Percentiles rank a stretch among this genome's conserved stretches.
phyloP scores from a whole-genome alignment of 768 basidiomycete genomes.

The Rhodotorula graminis region DNA sequence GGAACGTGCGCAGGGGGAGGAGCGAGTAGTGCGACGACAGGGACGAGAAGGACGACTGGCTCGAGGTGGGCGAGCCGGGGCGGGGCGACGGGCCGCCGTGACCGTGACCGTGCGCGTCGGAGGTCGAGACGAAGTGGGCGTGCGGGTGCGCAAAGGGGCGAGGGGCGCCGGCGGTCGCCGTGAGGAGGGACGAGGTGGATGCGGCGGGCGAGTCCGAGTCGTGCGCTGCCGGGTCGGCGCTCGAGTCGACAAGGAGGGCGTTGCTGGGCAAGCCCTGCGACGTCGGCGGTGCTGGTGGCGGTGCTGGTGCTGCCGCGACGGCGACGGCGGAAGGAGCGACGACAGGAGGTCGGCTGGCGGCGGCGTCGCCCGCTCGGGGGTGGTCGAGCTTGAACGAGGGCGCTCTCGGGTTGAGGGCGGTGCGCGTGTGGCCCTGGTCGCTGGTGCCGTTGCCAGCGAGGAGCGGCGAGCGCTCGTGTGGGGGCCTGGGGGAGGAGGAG shows the following conservation, averaged over 20 bases:
- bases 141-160: neutral
- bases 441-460: neutral
- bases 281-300: too few species aligned
- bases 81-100: neutral
- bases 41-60: neutral
- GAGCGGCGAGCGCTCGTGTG: neutral
- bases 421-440: neutral
- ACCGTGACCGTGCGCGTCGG: too few species aligned
- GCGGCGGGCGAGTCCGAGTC: neutral
- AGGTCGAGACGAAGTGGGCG: neutral
- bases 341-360: neutral
- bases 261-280: neutral
- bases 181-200: constrained; percentile 13
- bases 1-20: constrained; percentile 25
- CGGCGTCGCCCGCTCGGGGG: too few species aligned
- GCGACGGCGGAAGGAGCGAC: neutral
- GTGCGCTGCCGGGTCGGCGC: too few species aligned
- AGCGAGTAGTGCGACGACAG: constrained; percentile 21
- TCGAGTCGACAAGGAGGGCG: neutral
- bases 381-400: neutral
- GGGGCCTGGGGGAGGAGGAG: neutral
- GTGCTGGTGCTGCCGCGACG: neutral
- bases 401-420: neutral
- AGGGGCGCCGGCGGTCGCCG: neutral
- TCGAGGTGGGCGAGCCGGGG: neutral